Conservation (phyloP, 306 rosid genomes). For the Herpetospermum pedunculosum region DNA sequence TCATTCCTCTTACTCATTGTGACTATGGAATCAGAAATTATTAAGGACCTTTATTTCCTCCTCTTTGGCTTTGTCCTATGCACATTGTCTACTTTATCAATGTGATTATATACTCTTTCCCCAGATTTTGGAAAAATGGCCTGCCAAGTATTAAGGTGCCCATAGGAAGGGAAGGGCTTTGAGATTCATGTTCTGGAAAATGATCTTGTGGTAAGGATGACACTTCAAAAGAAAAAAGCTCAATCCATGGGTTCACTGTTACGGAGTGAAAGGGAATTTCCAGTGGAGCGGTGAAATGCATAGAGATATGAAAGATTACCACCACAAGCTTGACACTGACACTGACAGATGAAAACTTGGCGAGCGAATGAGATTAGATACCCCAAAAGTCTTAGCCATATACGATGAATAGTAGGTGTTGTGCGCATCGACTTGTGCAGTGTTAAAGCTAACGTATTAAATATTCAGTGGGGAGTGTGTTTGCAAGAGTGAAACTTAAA, state of each 20-base stretch:
- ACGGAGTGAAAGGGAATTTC: neutral
- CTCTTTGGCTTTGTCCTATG: neutral
- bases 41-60: neutral
- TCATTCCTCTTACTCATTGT: neutral
- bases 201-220: neutral
- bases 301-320: neutral
- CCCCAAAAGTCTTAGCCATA: neutral
- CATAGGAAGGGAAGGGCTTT: neutral
- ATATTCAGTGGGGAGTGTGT: too few species aligned
- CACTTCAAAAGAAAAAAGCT: neutral
- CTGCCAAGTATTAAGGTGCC: neutral
- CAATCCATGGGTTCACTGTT: neutral
- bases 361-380: neutral
- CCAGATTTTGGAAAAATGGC: neutral
- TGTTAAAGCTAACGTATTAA: too few species aligned
- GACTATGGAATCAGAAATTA: neutral
- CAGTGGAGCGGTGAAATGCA: too few species aligned
- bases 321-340: neutral
- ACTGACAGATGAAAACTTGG: neutral
- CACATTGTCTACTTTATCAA: neutral
- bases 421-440: neutral
- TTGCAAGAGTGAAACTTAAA: too few species aligned
- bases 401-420: neutral
- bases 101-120: neutral
- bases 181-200: neutral